Evolutionary conservation across 2,329 filamentous ascomycete genomes (phyloP).

Genomic region (Aschersonia sp.): DNA sequence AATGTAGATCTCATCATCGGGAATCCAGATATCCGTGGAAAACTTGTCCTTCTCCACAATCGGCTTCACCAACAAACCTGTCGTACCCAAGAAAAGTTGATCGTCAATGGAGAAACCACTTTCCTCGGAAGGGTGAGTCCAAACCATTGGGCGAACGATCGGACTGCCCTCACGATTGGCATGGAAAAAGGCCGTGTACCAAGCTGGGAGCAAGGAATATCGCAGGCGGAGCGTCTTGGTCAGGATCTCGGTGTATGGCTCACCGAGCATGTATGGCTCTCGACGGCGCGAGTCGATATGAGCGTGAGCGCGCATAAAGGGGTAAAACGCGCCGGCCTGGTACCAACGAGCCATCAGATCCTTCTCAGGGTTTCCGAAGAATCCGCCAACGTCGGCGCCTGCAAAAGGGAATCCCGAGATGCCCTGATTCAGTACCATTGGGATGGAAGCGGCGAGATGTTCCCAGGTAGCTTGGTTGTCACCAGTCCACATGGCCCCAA

Average conservation of each 20-base stretch:
- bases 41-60: slow-evolving; percentile 64
- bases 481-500: slow-evolving; percentile 96
- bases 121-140: slow-evolving; percentile 77
- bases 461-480: slow-evolving; percentile 93
- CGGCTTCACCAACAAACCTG: slow-evolving; percentile 84
- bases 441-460: slow-evolving; percentile 75
- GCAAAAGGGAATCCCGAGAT: slow-evolving; percentile 89
- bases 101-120: slow-evolving; percentile 79
- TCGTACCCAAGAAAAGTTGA: slow-evolving; percentile 81
- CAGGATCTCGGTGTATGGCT: slow-evolving; percentile 76
- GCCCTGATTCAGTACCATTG: slow-evolving; percentile 87
- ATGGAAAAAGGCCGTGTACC: slow-evolving; percentile 95
- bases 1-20: slow-evolving; percentile 81
- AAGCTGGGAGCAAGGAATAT: slow-evolving; percentile 78
- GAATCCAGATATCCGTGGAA: slow-evolving; percentile 68
- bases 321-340: slow-evolving; percentile 91
- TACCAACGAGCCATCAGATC: slow-evolving; percentile 92
- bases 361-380: slow-evolving; percentile 92
- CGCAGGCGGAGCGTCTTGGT: slow-evolving; percentile 76
- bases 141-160: slow-evolving; percentile 85
- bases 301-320: slow-evolving; percentile 93
- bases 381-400: slow-evolving; percentile 90
- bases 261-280: slow-evolving; percentile 78
- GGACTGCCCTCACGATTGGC: slow-evolving; percentile 71
- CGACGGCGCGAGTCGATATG: slow-evolving; percentile 92